Percentiles rank a stretch among this genome's conserved stretches.
These are phyloP conservation scores for Nissolia schottii DNA, from an alignment of 306 rosid species.

Conservation along the genomic window DNA sequence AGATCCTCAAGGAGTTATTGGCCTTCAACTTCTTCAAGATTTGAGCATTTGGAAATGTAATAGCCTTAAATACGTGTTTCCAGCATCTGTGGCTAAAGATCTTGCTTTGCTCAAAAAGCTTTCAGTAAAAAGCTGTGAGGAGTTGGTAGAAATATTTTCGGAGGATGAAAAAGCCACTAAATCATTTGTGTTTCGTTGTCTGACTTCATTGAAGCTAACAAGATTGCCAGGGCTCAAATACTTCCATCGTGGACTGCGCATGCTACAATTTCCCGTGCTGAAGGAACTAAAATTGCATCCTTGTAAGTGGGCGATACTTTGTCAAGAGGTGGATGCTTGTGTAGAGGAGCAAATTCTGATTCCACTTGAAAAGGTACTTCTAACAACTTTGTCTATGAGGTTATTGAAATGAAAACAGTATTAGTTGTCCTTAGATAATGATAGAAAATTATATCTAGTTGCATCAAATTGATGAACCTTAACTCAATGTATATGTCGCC, in stretches of 20 bases:
- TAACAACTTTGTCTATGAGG: background rate
- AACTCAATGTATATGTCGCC: background rate
- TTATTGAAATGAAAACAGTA: background rate
- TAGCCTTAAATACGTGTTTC: constrained; percentile 20
- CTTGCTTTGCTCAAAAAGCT: background rate
- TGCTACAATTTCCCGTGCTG: background rate
- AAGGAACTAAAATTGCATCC: background rate
- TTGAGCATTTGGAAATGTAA: background rate
- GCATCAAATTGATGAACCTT: background rate
- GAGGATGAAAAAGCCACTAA: background rate
- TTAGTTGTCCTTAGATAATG: background rate
- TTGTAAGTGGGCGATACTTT: background rate
- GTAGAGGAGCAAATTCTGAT: background rate
- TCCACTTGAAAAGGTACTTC: background rate
- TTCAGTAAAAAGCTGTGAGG: background rate
- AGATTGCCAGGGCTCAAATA: background rate
- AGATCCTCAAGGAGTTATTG: background rate
- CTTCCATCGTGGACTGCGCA: background rate
- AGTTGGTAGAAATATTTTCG: background rate
- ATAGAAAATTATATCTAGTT: background rate
- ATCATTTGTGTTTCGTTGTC: background rate
- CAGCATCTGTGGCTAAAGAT: constrained; percentile 4
- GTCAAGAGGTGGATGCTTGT: background rate
- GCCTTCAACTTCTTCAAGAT: background rate
- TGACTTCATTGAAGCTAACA: background rate